phyloP scores from a whole-genome alignment of 768 basidiomycete species.

The Leccinellum albellum region DNA sequence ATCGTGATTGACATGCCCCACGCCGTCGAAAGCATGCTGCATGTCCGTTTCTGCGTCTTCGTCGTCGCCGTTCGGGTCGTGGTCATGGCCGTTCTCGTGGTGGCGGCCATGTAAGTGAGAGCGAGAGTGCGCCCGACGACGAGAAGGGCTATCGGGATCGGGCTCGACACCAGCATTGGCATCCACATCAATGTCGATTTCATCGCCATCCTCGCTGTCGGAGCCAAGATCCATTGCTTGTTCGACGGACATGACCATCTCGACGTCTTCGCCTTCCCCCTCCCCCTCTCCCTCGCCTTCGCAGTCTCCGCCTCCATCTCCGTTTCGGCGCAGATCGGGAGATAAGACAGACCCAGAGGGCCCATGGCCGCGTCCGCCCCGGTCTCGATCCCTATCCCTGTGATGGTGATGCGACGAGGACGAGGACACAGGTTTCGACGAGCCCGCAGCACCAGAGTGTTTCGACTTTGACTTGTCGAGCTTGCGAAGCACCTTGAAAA shows the following conservation, averaged over 20 bases:
- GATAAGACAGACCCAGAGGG: slow-evolving; percentile 14
- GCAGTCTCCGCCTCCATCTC: slow-evolving; percentile 5
- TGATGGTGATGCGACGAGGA: slow-evolving; percentile 5
- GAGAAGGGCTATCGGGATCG: neutral
- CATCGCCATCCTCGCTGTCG: slow-evolving; percentile 29
- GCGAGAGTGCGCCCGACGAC: neutral
- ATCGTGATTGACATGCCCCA: slow-evolving; percentile 26
- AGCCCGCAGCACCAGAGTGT: neutral
- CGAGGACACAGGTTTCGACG: slow-evolving; percentile 20
- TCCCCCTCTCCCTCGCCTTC: neutral
- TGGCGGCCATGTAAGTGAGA: neutral
- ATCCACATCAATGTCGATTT: neutral
- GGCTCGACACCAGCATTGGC: neutral
- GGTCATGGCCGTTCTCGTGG: neutral
- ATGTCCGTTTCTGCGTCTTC: slow-evolving; percentile 19
- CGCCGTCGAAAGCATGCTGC: slow-evolving; percentile 29
- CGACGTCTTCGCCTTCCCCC: slow-evolving; percentile 24
- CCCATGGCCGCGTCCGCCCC: neutral
- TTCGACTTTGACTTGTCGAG: slow-evolving; percentile 44
- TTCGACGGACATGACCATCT: slow-evolving; percentile 39
- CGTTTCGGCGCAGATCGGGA: slow-evolving; percentile 12
- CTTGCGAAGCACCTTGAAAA: slow-evolving; percentile 71
- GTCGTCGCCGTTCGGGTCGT: neutral
- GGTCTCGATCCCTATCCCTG: slow-evolving; percentile 1
- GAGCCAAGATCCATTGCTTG: slow-evolving; percentile 45